A percentile compares a stretch with the other conserved stretches of the same genome.
Evolutionary conservation across 1,284 basidiomycete genomes (phyloP).

Genomic region (Ustilago esculenta): DNA sequence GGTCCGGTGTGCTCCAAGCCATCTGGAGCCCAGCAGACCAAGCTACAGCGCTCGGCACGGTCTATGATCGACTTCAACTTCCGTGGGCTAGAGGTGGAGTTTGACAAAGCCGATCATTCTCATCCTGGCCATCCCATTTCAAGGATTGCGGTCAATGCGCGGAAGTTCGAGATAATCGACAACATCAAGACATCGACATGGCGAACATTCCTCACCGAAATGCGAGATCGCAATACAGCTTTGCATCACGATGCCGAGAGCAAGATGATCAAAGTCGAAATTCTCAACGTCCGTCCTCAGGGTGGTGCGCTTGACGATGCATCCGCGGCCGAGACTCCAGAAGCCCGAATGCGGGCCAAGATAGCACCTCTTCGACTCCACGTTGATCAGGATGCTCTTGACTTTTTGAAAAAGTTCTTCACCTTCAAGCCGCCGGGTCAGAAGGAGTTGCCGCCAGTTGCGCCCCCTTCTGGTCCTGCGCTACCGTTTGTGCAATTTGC

Average conservation of each 20-base stretch:
- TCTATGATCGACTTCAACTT: conserved; percentile 86
- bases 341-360: conserved; percentile 76
- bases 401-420: conserved; percentile 96
- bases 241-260: conserved; percentile 84
- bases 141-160: conserved; percentile 39
- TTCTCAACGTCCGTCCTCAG: conserved; percentile 67
- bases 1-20: neutral
- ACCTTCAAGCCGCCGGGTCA: conserved; percentile 75
- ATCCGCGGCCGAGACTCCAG: conserved; percentile 63
- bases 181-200: conserved; percentile 98
- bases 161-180: conserved; percentile 87
- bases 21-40: conserved; percentile 65
- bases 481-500: conserved; percentile 72
- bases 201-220: conserved; percentile 87
- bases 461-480: conserved; percentile 3
- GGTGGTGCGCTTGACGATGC: conserved; percentile 66
- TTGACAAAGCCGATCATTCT: conserved; percentile 49
- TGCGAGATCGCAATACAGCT: conserved; percentile 35
- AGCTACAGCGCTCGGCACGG: conserved; percentile 78
- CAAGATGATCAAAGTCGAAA: conserved; percentile 88
- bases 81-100: conserved; percentile 72
- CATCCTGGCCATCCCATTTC: conserved; percentile 41
- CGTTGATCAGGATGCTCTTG: conserved; percentile 97
- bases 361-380: conserved; percentile 81
- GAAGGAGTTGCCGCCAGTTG: neutral